phyloP scores from a whole-genome alignment of 1,284 basidiomycete species.

The Cronartium ribicola region DNA sequence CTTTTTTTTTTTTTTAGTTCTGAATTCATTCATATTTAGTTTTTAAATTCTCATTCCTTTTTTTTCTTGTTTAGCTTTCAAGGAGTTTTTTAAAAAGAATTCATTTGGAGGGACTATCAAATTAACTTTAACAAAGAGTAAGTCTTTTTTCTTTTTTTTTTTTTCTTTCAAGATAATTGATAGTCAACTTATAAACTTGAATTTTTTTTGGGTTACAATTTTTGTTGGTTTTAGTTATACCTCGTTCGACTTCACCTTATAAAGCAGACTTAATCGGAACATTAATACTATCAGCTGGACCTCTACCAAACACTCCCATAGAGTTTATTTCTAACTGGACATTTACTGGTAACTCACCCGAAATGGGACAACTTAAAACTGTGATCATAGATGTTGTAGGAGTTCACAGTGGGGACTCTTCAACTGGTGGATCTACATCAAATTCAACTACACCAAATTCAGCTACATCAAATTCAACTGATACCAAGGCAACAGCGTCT shows the following conservation, averaged over 20 bases:
- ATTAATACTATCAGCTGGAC: background rate
- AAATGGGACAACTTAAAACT: background rate
- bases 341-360: background rate
- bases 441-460: background rate
- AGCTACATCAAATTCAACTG: background rate
- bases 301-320: constrained; percentile 2
- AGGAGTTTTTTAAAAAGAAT: background rate
- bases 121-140: background rate
- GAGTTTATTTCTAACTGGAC: background rate
- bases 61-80: background rate
- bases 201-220: background rate
- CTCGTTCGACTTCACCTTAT: background rate
- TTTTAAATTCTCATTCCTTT: background rate
- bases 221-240: background rate
- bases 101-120: constrained; percentile 3
- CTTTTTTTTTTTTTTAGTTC: background rate
- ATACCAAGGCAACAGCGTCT: background rate
- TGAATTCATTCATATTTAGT: background rate
- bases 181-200: background rate
- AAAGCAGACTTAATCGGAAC: background rate
- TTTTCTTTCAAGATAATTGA: background rate
- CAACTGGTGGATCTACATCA: too few relatives aligned
- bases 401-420: background rate
- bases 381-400: background rate
- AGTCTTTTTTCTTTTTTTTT: background rate